Base-by-base conservation (phyloP, 2,329 filamentous ascomycete genomes). In the Fusarium pininemorale region DNA sequence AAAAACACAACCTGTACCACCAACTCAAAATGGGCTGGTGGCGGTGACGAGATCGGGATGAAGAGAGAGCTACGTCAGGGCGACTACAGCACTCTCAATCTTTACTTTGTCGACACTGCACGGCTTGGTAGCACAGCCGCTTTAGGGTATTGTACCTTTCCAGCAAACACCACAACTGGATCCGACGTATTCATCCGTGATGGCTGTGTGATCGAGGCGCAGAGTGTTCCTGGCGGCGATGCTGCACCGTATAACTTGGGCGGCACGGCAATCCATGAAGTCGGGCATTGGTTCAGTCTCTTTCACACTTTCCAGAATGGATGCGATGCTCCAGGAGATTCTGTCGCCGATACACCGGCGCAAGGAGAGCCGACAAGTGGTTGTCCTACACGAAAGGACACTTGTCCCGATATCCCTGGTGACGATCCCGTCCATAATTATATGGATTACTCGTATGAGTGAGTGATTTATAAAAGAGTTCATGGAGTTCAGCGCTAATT, bases 381-480 rank as follows among this genome's bases (percentile, higher is more conserved):
- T 5, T 63, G 60, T n/a, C 41, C 53, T 14, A 15, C 1, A 7
- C 41, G 35, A 41, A 58, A 30, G 35, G 60, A 63, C 14, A 48
- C 60, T 16, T 63, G 60, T 59, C 60, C 53, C 7, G 60, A 63
- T 12, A 3, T 28, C 7, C 53, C 60, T 7, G 53, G 60, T n/a
- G 9, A 59, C 8, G 60, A 63, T 35, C 53, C 60, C 5, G 32
- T 63, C 8, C 35, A 59, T n/a, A 63, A 63, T 32, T 63, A 63
- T 8, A 63, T 63, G 60, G 60, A 63, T 20, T 63, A 63, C 15
- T 59, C 60, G 6, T 22, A n/a, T 47, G 60, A 63, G 59, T 63
- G 12, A 57, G 59, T 56, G 13, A 20, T 37, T 6, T 15, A 2
- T 5, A 7, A 28, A 24, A 7, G 5, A 15, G 13, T 24, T 16